Evolutionary conservation across 225 moss, liverwort and hornwort species (phyloP).

Genomic region (Climacium dendroides): DNA sequence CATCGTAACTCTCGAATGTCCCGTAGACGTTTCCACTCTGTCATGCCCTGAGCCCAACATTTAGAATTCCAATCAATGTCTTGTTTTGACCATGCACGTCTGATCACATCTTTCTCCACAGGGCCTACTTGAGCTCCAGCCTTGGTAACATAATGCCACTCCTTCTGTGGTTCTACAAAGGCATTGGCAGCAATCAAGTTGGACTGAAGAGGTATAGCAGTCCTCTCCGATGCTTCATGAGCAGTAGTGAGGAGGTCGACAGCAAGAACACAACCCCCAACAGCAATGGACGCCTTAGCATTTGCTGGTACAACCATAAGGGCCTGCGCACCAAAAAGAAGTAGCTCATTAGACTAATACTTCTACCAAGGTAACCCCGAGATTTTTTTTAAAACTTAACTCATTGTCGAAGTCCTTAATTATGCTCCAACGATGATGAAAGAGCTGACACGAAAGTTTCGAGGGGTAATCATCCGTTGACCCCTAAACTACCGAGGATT

Average conservation of each 20-base stretch:
- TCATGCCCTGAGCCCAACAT: conserved; percentile 91
- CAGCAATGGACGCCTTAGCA: conserved; percentile 70
- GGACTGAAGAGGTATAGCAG: conserved; percentile 82
- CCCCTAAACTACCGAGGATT: background rate
- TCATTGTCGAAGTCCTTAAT: background rate
- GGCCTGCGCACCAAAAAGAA: conserved; percentile 36
- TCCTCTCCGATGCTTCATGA: conserved; percentile 92
- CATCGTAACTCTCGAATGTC: conserved; percentile 87
- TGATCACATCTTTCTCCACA: conserved; percentile 76
- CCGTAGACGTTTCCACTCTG: conserved; percentile 83
- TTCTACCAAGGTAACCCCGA: background rate
- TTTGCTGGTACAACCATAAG: conserved; percentile 79
- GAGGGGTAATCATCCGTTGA: background rate
- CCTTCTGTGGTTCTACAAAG: conserved; percentile 87
- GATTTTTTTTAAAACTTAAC: background rate
- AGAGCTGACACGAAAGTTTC: background rate
- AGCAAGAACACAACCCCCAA: conserved; percentile 82
- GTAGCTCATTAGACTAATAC: background rate
- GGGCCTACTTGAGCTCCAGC: conserved; percentile 73
- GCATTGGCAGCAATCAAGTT: conserved; percentile 87
- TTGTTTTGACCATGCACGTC: conserved; percentile 82
- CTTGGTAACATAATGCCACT: conserved; percentile 80
- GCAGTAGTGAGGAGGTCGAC: conserved; percentile 91
- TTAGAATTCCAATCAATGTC: conserved; percentile 85
- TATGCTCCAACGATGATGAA: background rate